A percentile compares a stretch with the other conserved stretches of the same genome.
Conservation (phyloP, 495 filamentous ascomycete genomes). For the Hypoxylon lienhwacheense region DNA sequence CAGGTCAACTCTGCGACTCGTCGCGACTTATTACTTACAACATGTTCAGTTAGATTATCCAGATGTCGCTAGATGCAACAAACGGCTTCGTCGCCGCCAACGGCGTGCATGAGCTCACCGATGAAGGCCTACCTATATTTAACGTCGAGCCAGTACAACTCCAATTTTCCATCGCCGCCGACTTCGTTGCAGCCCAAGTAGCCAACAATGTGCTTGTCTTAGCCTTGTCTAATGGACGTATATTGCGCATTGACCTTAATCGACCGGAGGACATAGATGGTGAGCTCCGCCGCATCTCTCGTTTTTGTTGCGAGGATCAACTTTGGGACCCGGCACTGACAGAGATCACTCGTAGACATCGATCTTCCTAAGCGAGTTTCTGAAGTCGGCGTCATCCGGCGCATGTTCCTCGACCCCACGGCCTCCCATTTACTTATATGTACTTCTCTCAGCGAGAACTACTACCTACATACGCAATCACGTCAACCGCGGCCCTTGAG, state of each 20-base stretch:
- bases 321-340: neutral
- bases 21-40: conserved; percentile 10
- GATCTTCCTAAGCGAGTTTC: conserved; percentile 92
- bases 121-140: conserved; percentile 80
- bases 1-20: conserved; percentile 23
- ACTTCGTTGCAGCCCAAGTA: conserved; percentile 95
- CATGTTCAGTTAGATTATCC: conserved; percentile 31
- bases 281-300: conserved; percentile 40
- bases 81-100: conserved; percentile 55
- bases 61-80: conserved; percentile 50
- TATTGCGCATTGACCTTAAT: conserved; percentile 92
- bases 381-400: conserved; percentile 86
- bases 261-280: conserved; percentile 94
- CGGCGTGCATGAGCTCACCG: conserved; percentile 58
- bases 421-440: conserved; percentile 92
- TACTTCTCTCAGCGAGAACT: conserved; percentile 91
- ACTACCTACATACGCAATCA: conserved; percentile 95
- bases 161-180: conserved; percentile 84
- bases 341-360: conserved; percentile 64
- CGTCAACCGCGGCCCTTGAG: conserved; percentile 80
- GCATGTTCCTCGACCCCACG: conserved; percentile 95
- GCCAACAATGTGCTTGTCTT: conserved; percentile 95
- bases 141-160: conserved; percentile 88
- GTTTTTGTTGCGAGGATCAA: neutral
- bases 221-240: conserved; percentile 82